Percentiles rank a stretch among this genome's conserved stretches.
These are phyloP conservation scores for Kernera saxatilis DNA, from an alignment of 345 rosid species.

Conservation along the genomic window DNA sequence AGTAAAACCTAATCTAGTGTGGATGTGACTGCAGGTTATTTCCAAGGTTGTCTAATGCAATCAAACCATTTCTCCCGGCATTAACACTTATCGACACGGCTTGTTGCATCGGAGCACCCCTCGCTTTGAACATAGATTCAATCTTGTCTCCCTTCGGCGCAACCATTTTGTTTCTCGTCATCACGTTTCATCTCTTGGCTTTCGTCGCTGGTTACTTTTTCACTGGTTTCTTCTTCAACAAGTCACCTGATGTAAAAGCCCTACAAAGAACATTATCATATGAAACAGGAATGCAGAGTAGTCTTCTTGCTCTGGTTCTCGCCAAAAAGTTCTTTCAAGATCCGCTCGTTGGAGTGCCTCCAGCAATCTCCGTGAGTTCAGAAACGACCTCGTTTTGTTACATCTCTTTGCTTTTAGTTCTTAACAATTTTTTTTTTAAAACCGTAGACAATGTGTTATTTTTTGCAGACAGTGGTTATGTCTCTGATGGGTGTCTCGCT, in stretches of 20 bases:
- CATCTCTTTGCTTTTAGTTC: background rate
- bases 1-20: too few relatives aligned
- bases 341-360: slow-evolving; percentile 94
- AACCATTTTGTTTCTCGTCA: slow-evolving; percentile 42
- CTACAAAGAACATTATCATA: slow-evolving; percentile 84
- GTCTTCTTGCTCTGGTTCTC: slow-evolving; percentile 86
- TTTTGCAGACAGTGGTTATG: slow-evolving; percentile 78
- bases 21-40: slow-evolving; percentile 58
- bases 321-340: slow-evolving; percentile 88
- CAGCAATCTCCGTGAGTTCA: slow-evolving; percentile 74
- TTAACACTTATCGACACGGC: slow-evolving; percentile 76
- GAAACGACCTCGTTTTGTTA: background rate
- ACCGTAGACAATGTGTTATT: background rate
- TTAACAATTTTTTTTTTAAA: background rate
- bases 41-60: slow-evolving; percentile 57
- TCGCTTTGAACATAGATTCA: slow-evolving; percentile 71
- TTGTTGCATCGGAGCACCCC: slow-evolving; percentile 87
- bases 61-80: slow-evolving; percentile 73
- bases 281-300: slow-evolving; percentile 99
- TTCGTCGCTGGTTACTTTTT: slow-evolving; percentile 66
- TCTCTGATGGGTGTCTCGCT: slow-evolving; percentile 84
- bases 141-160: slow-evolving; percentile 80
- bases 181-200: slow-evolving; percentile 75
- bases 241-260: slow-evolving; percentile 56
- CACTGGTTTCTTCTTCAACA: slow-evolving; percentile 48